Conservation (phyloP, 1,284 basidiomycete genomes). For the Fomitiporia mediterranea region DNA sequence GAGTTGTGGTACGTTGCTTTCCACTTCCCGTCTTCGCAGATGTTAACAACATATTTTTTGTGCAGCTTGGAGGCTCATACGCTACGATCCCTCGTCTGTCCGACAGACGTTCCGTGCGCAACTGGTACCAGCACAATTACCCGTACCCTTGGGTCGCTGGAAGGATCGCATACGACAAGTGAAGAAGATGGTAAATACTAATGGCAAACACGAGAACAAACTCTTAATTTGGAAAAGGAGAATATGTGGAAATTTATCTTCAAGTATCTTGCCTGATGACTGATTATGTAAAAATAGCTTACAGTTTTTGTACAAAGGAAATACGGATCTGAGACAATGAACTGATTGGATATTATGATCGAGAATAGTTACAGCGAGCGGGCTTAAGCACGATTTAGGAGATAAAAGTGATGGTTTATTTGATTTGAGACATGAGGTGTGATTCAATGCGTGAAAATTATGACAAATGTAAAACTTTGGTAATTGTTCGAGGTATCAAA, state of each 20-base stretch:
- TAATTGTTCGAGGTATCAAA: neutral
- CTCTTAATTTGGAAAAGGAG: no score
- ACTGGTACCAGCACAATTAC: constrained; percentile 83
- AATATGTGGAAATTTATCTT: no score
- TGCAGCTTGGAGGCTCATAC: constrained; percentile 88
- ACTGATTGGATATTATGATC: no score
- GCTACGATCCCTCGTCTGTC: constrained; percentile 81
- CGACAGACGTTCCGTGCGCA: constrained; percentile 70
- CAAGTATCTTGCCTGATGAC: no score
- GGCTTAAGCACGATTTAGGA: no score
- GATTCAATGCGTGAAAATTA: neutral
- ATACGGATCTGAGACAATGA: no score
- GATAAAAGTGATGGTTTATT: no score
- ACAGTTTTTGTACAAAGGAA: no score
- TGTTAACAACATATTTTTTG: constrained; percentile 7
- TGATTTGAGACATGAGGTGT: no score
- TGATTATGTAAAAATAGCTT: no score
- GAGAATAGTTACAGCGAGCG: no score
- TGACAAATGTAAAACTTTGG: neutral
- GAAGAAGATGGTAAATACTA: neutral
- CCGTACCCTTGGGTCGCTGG: constrained; percentile 71
- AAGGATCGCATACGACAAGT: constrained; percentile 58
- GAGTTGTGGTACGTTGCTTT: constrained; percentile 65
- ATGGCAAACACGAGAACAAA: no score
- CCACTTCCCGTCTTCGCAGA: neutral